Base-by-base conservation (phyloP, 2,329 filamentous ascomycete genomes). In the Aspergillus udagawae region DNA sequence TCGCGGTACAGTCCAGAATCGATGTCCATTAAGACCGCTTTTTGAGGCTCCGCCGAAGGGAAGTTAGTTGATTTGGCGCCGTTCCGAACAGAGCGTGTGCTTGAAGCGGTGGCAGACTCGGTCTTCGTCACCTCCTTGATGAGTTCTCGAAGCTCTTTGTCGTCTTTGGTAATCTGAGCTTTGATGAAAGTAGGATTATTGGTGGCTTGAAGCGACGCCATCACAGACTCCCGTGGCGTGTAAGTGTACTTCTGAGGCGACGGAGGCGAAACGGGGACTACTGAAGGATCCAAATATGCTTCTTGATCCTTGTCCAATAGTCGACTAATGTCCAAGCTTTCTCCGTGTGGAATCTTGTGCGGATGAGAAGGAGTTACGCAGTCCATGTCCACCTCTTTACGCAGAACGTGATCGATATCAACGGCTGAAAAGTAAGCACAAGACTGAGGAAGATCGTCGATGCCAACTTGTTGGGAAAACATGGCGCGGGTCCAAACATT, bases 351-450 rank as follows among this genome's bases (percentile, higher is more conserved):
- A 45, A 99, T 97, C 29, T 87, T 81, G 0, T 83, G 81, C 0
- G 83, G 83, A 73, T 99, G 90, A 47, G 89, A 94, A 0, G 94
- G 94, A 0, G 94, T 99, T 47, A 97, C 77, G 71, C 94, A 99
- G 69, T 96, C 90, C 91, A 99, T 96, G 72, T 99, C 89, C 3
- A 99, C 95, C 74, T 99, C 94, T 72, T 99, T 99, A 52, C 94
- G 85, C n/a, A 99, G 81, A 3, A 99, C 92, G 66, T 91, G 87
- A 69, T 99, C 94, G 63, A 99, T 90, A 69, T 99, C 94, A 5
- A 99, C 86, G 3, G 94, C 93, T 1, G 90, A 95, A 76, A 99
- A 99, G 75, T 92, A 99, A 8, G 94, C 94, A 67, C 92, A 97
- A 0, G 89, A 87, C 69, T 97, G 94, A 0, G 95, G 94, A 9